Evolutionary conservation across 768 basidiomycete genomes (phyloP).

Genomic region (Pleurotus pulmonarius): DNA sequence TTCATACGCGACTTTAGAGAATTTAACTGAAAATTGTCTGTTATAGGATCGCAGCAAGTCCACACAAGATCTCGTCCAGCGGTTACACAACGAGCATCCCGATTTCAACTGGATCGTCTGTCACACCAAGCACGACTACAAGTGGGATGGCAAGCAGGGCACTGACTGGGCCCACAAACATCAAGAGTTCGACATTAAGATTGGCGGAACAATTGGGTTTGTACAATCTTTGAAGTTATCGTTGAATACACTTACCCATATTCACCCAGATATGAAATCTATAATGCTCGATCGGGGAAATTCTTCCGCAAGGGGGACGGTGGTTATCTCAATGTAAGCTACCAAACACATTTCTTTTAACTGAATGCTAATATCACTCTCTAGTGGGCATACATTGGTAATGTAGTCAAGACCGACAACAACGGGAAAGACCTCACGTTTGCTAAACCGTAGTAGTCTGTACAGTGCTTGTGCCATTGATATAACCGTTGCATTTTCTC

Average conservation of each 20-base stretch:
- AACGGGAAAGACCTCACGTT: not conserved
- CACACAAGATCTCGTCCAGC: conserved; percentile 7
- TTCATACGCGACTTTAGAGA: no score
- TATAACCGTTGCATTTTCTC: no score
- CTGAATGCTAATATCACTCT: not conserved
- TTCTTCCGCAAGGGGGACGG: conserved; percentile 7
- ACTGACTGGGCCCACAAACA: conserved; percentile 12
- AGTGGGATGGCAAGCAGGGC: conserved; percentile 13
- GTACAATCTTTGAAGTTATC: not conserved
- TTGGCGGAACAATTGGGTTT: conserved; percentile 14
- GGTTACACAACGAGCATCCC: conserved; percentile 2
- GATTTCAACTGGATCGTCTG: conserved; percentile 14
- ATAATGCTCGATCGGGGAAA: not conserved
- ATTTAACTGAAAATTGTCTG: not conserved
- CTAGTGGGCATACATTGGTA: conserved; percentile 1
- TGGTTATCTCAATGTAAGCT: conserved; percentile 9
- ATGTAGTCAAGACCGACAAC: not conserved
- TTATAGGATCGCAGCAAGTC: conserved; percentile 10
- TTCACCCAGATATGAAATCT: conserved; percentile 8
- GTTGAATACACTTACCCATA: not conserved
- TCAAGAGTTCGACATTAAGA: conserved; percentile 10
- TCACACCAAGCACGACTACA: conserved; percentile 10
- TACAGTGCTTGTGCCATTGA: no score
- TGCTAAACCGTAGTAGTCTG: not conserved
- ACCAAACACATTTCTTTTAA: not conserved